Evolutionary conservation across 2,329 filamentous ascomycete genomes (phyloP), one percentile per base, ranked within the genome.

Genomic region (Trichoderma endophyticum): DNA sequence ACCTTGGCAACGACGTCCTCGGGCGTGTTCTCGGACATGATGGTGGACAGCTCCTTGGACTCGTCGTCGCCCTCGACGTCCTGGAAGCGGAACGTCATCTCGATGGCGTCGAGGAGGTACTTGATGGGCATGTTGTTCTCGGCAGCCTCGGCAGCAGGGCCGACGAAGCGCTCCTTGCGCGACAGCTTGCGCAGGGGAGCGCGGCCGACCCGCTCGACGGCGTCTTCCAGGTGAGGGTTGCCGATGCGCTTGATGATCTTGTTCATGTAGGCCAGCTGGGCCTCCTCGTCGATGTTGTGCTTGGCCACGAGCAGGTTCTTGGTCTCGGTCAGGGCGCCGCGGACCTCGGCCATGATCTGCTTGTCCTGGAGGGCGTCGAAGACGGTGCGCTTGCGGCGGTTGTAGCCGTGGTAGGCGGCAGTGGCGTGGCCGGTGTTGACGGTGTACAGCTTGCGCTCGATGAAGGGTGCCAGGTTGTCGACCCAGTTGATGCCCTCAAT

Each of bases 371-470:
- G 88, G 9, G 95, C 92, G 78, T 98, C 95, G 80, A 96, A 93
- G 76, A 99, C 94, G 73, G 92, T 97, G 79, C 89, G 87, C 87
- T 97, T 95, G 79, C 93, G 91, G 76, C 91, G 89, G 84, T 94
- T 88, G 88, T 97, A 93, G 70, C 95, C 95, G 83, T 96, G 95
- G 88, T 98, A 98, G 73, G 96, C 95, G 24, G 95, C 95, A 8
- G 95, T 97, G 73, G 96, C 96, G 81, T 99, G 96, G 71, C 94
- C 93, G 26, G 96, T 99, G 89, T 99, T 99, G 88, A 99, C 95
- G 26, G 96, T 99, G 88, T 95, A 99, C 75, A 99, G 91, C 89
- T 99, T 99, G 83, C 96, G 95, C 90, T 99, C 96, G 79, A 99
- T 98, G 86, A 95, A 99, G 72, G 96, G 96, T 80, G 91, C 88